These are phyloP conservation scores for Solanum hybrid DNA, from an alignment of 305 asterid species.

Conservation along the genomic window DNA sequence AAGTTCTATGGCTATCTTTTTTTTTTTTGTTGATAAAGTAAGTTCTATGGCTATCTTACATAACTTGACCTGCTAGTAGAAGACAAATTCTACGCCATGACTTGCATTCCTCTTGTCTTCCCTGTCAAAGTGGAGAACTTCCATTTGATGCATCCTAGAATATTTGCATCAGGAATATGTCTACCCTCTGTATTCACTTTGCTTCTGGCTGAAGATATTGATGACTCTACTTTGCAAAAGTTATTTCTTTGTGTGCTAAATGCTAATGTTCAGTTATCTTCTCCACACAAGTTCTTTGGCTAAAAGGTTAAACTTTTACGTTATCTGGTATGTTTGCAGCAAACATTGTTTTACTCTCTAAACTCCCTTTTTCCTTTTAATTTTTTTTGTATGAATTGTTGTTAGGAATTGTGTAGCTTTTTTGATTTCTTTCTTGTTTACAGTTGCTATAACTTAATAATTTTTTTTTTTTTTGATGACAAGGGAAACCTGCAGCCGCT, in stretches of 20 bases:
- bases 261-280: not conserved
- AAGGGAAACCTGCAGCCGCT: too few species aligned
- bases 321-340: not conserved
- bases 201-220: constrained; percentile 1
- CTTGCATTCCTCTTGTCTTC: not conserved
- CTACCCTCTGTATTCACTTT: not conserved
- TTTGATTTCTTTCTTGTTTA: not conserved
- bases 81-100: not conserved
- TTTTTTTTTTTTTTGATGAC: too few species aligned
- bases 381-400: not conserved
- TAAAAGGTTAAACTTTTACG: not conserved
- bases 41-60: constrained; percentile 23
- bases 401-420: not conserved
- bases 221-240: not conserved
- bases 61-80: not conserved
- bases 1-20: constrained; percentile 26
- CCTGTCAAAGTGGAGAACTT: not conserved
- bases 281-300: not conserved
- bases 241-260: not conserved
- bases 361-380: not conserved
- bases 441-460: not conserved
- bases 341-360: not conserved
- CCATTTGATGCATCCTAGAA: not conserved
- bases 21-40: constrained; percentile 16
- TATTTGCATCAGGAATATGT: not conserved